Percentiles rank a stretch among this genome's conserved stretches.
These are phyloP conservation scores for Pezicula carpinea DNA, from an alignment of 2,329 filamentous ascomycete species.

Conservation along the genomic window DNA sequence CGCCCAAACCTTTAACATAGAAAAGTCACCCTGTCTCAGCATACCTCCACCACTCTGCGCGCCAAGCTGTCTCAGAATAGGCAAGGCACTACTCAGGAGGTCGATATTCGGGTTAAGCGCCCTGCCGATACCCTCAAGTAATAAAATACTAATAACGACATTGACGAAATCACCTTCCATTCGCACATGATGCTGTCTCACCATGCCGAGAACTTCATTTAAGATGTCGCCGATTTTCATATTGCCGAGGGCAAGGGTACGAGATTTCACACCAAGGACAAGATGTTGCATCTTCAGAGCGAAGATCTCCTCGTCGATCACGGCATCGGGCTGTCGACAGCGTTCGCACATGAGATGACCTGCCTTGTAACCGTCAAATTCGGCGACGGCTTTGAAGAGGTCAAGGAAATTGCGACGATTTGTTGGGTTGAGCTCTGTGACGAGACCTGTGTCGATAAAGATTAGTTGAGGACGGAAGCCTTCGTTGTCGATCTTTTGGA, in stretches of 20 bases:
- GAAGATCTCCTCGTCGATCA: conserved; percentile 85
- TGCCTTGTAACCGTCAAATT: conserved; percentile 95
- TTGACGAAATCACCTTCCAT: conserved; percentile 98
- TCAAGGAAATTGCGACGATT: conserved; percentile 92
- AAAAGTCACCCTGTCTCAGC: conserved; percentile 68
- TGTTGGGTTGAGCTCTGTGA: conserved; percentile 82
- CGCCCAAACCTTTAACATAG: conserved; percentile 87
- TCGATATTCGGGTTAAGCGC: conserved; percentile 83
- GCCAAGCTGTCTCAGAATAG: conserved; percentile 84
- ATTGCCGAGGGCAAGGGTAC: conserved; percentile 86
- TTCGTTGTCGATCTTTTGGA: conserved; percentile 74
- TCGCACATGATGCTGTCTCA: conserved; percentile 84
- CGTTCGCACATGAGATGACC: conserved; percentile 95
- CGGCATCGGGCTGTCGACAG: conserved; percentile 85
- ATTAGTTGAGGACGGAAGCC: conserved; percentile 92
- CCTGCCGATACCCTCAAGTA: conserved; percentile 90
- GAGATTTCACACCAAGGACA: conserved; percentile 82
- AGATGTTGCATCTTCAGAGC: conserved; percentile 96
- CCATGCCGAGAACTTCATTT: conserved; percentile 86
- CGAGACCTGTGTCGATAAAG: conserved; percentile 94
- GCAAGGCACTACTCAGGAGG: conserved; percentile 78
- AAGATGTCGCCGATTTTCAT: conserved; percentile 96
- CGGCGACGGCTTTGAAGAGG: conserved; percentile 90
- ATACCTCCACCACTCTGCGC: conserved; percentile 69
- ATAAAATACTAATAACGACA: conserved; percentile 88